Conservation (phyloP, 176 grass and related monocot genomes). For the Lolium multiflorum region DNA sequence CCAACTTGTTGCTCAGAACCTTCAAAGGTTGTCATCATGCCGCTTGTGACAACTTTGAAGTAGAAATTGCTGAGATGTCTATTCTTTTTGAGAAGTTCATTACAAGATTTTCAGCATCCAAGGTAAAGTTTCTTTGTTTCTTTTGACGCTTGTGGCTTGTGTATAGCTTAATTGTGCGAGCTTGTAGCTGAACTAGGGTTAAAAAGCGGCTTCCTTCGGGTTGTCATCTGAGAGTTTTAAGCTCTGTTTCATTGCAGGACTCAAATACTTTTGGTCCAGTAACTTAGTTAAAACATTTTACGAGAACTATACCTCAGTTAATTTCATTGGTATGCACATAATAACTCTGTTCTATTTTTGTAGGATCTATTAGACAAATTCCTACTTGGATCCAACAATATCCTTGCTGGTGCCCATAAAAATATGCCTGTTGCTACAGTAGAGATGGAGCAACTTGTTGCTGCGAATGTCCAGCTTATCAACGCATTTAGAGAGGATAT, state of each 20-base stretch:
- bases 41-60: constrained; percentile 52
- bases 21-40: constrained; percentile 68
- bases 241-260: constrained; percentile 9
- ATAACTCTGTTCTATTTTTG: constrained; percentile 42
- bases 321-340: not conserved
- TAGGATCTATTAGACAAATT: constrained; percentile 78
- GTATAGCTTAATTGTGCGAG: constrained; percentile 8
- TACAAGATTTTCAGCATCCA: constrained; percentile 70
- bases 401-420: constrained; percentile 45
- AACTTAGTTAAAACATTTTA: not conserved
- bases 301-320: not conserved
- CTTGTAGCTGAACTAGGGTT: constrained; percentile 6
- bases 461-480: constrained; percentile 61
- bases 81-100: constrained; percentile 65
- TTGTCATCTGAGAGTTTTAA: constrained; percentile 18
- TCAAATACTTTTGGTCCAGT: constrained; percentile 25
- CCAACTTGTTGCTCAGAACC: constrained; percentile 67
- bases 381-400: constrained; percentile 60
- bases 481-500: constrained; percentile 61
- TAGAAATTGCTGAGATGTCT: constrained; percentile 56
- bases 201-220: not conserved
- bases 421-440: constrained; percentile 62
- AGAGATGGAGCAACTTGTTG: constrained; percentile 73
- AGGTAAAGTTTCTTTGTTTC: constrained; percentile 59
- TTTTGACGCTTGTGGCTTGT: not conserved